Conservation (phyloP, 2,329 filamentous ascomycete species). For the Pseudogymnoascus verrucosus region DNA sequence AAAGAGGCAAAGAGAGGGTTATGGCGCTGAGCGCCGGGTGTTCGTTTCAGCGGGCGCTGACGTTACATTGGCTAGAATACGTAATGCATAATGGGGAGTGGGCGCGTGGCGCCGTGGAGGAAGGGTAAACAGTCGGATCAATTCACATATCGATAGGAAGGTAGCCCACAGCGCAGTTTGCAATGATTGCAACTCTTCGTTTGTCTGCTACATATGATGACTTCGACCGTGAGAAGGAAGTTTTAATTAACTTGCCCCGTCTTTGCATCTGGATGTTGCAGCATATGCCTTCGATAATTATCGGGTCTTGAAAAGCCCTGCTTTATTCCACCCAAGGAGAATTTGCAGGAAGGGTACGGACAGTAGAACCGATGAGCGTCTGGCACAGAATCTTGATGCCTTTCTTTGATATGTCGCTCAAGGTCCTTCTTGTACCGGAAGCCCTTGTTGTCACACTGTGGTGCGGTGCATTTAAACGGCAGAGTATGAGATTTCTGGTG, state of each 20-base stretch:
- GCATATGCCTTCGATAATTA: not conserved
- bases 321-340: not conserved
- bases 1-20: not conserved
- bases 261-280: not conserved
- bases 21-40: not conserved
- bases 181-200: not conserved
- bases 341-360: not conserved
- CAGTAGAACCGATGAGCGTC: not conserved
- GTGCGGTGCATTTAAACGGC: not conserved
- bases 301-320: not conserved
- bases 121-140: not conserved
- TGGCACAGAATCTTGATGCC: not conserved
- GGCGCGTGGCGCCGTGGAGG: not conserved
- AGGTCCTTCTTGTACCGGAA: not conserved
- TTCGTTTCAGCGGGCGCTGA: conserved; percentile 3
- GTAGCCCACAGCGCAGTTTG: not conserved
- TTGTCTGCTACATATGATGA: not conserved
- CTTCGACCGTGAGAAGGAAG: not conserved
- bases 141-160: not conserved
- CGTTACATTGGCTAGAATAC: not conserved
- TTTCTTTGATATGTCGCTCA: not conserved
- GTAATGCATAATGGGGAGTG: not conserved
- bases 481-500: not conserved
- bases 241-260: not conserved
- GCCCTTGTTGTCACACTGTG: not conserved